Conservation (phyloP, 805 yeast genomes). For the Wickerhamiella hasegawae region DNA sequence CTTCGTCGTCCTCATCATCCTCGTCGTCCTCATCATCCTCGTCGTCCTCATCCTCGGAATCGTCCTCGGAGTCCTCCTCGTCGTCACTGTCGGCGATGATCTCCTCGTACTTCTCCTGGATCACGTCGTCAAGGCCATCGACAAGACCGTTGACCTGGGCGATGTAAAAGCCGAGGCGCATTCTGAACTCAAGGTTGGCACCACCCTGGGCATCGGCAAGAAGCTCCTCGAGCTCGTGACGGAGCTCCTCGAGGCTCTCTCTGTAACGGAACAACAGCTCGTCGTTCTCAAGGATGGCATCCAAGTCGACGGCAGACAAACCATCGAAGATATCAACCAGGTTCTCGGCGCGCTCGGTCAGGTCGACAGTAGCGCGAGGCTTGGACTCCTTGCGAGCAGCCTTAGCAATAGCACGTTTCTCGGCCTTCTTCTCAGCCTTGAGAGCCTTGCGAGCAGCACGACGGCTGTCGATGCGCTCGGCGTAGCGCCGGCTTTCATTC, state of each 20-base stretch:
- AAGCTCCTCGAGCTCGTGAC: constrained; percentile 14
- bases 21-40: neutral
- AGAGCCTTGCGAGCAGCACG: constrained; percentile 1
- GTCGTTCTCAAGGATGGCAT: constrained; percentile 14
- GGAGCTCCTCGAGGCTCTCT: constrained; percentile 15
- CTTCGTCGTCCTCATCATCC: neutral
- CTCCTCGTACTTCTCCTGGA: constrained; percentile 12
- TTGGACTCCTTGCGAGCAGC: neutral
- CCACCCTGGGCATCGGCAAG: constrained; percentile 13
- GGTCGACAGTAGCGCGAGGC: constrained; percentile 1
- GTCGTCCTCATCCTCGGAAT: constrained; percentile 3
- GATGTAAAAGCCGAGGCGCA: constrained; percentile 17
- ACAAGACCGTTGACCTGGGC: constrained; percentile 13
- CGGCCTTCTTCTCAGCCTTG: neutral
- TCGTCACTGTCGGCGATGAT: constrained; percentile 5
- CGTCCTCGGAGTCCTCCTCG: constrained; percentile 1
- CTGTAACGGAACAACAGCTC: constrained; percentile 13
- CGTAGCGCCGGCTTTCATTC: constrained; percentile 4
- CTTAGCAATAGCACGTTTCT: neutral
- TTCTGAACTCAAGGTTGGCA: constrained; percentile 15
- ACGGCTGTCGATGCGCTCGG: constrained; percentile 3
- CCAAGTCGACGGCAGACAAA: constrained; percentile 15
- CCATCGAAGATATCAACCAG: constrained; percentile 15
- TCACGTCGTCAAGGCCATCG: constrained; percentile 13
- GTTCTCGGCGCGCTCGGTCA: constrained; percentile 16